Conservation (phyloP, 768 basidiomycete species). For the Leucosporidium scottii region DNA sequence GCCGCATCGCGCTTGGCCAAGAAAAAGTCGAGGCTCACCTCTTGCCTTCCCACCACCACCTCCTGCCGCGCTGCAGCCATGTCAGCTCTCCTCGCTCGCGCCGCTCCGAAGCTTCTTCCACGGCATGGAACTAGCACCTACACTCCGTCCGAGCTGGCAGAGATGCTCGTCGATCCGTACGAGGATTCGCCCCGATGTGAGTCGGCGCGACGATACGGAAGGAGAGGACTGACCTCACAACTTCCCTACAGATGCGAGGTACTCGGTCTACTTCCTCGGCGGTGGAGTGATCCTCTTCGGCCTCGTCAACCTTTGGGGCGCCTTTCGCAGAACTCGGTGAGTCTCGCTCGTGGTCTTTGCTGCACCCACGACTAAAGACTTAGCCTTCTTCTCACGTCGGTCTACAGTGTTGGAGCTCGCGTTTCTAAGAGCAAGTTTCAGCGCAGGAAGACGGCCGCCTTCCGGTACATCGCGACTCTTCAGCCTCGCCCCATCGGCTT, state of each 20-base stretch:
- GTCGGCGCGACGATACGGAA: neutral
- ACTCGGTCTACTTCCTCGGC: conserved; percentile 23
- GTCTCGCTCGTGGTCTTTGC: neutral
- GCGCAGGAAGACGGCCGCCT: conserved; percentile 12
- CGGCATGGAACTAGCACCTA: neutral
- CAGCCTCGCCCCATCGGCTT: conserved; percentile 22
- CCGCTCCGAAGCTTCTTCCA: too few relatives aligned
- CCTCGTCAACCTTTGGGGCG: conserved; percentile 8
- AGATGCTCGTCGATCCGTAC: conserved; percentile 30
- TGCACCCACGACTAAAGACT: neutral
- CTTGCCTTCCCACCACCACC: too few relatives aligned
- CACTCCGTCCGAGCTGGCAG: conserved; percentile 24
- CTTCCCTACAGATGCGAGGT: conserved; percentile 14
- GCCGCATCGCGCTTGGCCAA: too few relatives aligned
- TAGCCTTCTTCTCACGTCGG: too few relatives aligned
- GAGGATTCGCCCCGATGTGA: conserved; percentile 23
- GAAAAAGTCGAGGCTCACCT: too few relatives aligned
- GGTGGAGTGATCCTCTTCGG: conserved; percentile 24
- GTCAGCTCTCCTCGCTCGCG: too few relatives aligned
- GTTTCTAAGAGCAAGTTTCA: neutral
- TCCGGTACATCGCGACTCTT: conserved; percentile 16
- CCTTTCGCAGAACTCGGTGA: conserved; percentile 4
- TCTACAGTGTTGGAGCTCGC: neutral
- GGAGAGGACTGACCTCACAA: neutral
- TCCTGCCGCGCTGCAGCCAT: too few relatives aligned